Base-by-base conservation (phyloP, 2,329 filamentous ascomycete genomes). In the Arthrobotrys musiformis region DNA sequence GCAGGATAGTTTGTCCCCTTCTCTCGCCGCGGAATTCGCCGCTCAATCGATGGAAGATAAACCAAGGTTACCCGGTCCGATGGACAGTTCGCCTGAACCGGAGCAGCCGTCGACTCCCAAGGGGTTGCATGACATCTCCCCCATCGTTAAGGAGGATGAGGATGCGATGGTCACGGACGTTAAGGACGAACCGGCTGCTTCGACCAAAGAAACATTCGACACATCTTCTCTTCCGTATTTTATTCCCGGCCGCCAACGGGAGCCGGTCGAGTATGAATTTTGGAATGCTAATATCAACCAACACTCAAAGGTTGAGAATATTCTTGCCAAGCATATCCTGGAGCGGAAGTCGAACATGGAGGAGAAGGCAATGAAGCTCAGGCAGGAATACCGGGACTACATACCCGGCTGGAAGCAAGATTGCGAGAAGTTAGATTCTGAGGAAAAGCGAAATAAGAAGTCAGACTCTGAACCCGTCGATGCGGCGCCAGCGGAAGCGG, bases 361-460 rank as follows among this genome's bases (percentile, higher is more conserved):
- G 30, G 73, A 62, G 58, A 80, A 80, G 46, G 69, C 70, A 40
- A 62, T 50, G 22, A 66, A 69, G n/a, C 46, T 81, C 44, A 79
- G 79, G 46, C 79, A 80, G 17, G 80, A 80, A 30, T 81, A 79
- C 52, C 72, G 62, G 13, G 80, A 80, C n/a, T 33, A 78, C 6
- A 70, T 76, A 22, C 79, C 73, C 7, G 63, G 70, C 28, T 81
- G 79, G 79, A 79, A 67, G 22, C 67, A 79, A 40, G 77, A 69
- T 61, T 81, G 79, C 26, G 78, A 79, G 13, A 80, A 80, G 50
- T 74, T 81, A 30, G 80, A 81, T 44, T 80, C 74, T 30, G 79
- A 81, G 26, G 78, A 79, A 19, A 80, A 70, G 30, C 79, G 79
- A n/a, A 81, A 81, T 62, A 80, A 79, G 68, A 80, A 80, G 37